phyloP scores from a whole-genome alignment of 2,329 filamentous ascomycete species.

The Amylocarpus encephaloides region DNA sequence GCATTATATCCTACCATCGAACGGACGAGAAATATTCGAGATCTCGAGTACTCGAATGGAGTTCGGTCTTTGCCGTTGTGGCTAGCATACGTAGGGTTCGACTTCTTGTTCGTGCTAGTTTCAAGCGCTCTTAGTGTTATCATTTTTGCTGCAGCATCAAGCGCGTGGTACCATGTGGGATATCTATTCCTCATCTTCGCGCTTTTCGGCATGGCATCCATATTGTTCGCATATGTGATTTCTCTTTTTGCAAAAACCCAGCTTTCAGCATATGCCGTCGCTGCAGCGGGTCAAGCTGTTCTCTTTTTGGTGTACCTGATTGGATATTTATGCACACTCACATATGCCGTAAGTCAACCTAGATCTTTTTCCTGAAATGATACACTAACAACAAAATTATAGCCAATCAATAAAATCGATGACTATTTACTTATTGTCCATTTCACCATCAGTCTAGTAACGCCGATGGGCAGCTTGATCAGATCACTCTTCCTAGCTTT shows the following conservation, averaged over 20 bases:
- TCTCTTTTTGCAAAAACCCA: conserved; percentile 76
- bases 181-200: conserved; percentile 79
- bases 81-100: conserved; percentile 75
- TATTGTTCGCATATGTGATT: conserved; percentile 70
- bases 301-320: conserved; percentile 67
- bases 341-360: conserved; percentile 47
- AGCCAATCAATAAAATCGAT: conserved; percentile 62
- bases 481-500: conserved; percentile 69
- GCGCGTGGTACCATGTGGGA: conserved; percentile 68
- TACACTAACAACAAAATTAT: conserved; percentile 3
- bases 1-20: conserved; percentile 84
- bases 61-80: conserved; percentile 77
- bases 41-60: conserved; percentile 86
- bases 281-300: conserved; percentile 68
- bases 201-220: conserved; percentile 74
- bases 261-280: conserved; percentile 76
- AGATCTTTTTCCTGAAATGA: background rate
- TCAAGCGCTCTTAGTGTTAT: conserved; percentile 60
- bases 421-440: conserved; percentile 60
- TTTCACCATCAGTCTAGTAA: conserved; percentile 66
- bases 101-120: conserved; percentile 66
- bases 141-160: conserved; percentile 59
- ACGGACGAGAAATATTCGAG: conserved; percentile 69
- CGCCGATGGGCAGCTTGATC: conserved; percentile 70
- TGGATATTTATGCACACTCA: conserved; percentile 64